Percentiles rank a stretch among this genome's conserved stretches.
phyloP scores from a whole-genome alignment of 176 grass and related monocot genomes.

The Aechmea fasciata region DNA sequence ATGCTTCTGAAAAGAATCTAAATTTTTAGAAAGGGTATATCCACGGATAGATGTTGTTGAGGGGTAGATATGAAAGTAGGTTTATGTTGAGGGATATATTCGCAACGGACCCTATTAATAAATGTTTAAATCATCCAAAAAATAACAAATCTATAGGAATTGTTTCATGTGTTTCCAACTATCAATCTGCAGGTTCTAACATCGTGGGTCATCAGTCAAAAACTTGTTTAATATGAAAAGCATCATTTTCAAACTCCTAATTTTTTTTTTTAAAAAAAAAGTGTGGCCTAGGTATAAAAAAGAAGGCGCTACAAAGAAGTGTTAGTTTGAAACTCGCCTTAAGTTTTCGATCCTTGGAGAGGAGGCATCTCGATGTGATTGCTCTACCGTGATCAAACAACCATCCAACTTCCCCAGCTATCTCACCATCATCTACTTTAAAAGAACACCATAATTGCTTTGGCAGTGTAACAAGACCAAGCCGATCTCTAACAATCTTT shows the following conservation, averaged over 20 bases:
- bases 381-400: constrained; percentile 35
- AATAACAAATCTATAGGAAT: neutral
- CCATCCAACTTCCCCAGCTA: constrained; percentile 76
- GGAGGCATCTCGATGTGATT: constrained; percentile 61
- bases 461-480: constrained; percentile 44
- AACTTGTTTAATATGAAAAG: no score
- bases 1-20: neutral
- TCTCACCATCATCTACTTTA: constrained; percentile 31
- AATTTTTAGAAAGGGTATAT: no score
- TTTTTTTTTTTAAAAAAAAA: no score
- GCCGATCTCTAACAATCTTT: constrained; percentile 28
- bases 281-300: no score
- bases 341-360: constrained; percentile 42
- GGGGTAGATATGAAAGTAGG: neutral
- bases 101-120: neutral
- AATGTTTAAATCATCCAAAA: neutral
- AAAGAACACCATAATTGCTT: constrained; percentile 70
- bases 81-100: no score
- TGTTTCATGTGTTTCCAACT: no score
- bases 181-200: no score
- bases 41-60: neutral
- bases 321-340: constrained; percentile 35
- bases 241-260: no score
- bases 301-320: neutral
- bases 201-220: no score